Evolutionary conservation across 768 basidiomycete genomes (phyloP).

Genomic region (Trametes elegans): DNA sequence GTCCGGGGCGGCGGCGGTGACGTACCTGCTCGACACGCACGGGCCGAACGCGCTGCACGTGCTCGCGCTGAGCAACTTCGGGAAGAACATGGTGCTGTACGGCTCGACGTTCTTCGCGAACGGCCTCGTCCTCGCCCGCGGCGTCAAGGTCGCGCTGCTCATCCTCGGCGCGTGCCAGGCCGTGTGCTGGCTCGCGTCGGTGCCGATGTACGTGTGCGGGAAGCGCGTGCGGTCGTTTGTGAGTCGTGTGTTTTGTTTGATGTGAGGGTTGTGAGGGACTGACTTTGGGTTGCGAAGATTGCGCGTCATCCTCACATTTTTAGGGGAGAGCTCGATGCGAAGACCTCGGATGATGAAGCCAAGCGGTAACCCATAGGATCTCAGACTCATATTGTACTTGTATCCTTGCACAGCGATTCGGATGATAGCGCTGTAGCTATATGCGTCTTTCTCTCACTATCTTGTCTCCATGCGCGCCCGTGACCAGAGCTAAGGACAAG

Average conservation of each 20-base stretch:
- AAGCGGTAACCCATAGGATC: too few relatives aligned
- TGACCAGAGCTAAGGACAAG: too few relatives aligned
- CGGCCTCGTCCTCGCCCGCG: conserved; percentile 37
- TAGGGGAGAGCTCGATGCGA: background rate
- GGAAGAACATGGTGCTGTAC: conserved; percentile 46
- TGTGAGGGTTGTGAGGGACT: background rate
- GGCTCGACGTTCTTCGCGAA: conserved; percentile 45
- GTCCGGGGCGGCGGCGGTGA: conserved; percentile 40
- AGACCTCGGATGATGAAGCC: too few relatives aligned
- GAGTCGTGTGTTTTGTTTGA: conserved; percentile 20
- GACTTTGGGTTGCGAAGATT: background rate
- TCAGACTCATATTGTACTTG: too few relatives aligned
- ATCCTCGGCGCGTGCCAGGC: conserved; percentile 41
- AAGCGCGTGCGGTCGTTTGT: conserved; percentile 43
- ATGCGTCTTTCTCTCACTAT: too few relatives aligned
- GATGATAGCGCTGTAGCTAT: too few relatives aligned
- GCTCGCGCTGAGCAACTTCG: conserved; percentile 42
- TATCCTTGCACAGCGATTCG: too few relatives aligned
- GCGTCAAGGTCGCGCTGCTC: conserved; percentile 39
- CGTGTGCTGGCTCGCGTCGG: conserved; percentile 39
- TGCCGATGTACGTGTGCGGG: conserved; percentile 45
- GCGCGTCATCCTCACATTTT: conserved; percentile 7
- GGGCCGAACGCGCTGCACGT: conserved; percentile 40
- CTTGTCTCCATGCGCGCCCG: too few relatives aligned
- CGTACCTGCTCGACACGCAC: conserved; percentile 47